These are phyloP conservation scores for Chalciporus pseudorubinellus DNA, from an alignment of 768 basidiomycete species.

Conservation along the genomic window DNA sequence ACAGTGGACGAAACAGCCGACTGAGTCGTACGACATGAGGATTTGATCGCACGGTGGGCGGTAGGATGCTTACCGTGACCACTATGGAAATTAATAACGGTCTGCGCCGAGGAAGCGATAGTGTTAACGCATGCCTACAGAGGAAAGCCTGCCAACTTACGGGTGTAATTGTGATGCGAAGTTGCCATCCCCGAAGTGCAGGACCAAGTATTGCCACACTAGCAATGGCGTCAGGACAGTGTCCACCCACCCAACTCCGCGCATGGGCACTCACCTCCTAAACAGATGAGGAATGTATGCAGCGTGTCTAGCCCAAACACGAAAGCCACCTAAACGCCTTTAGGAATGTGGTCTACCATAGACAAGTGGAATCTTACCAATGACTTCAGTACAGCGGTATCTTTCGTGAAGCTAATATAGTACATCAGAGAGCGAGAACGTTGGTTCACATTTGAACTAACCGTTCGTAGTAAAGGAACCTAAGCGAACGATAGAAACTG, in stretches of 20 bases:
- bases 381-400: conserved; percentile 11
- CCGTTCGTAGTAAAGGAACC: conserved; percentile 27
- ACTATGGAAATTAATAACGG: conserved; percentile 19
- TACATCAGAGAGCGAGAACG: neutral
- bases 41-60: neutral
- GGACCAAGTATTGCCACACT: conserved; percentile 25
- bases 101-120: conserved; percentile 2
- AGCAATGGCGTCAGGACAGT: neutral
- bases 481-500: neutral
- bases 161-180: conserved; percentile 17
- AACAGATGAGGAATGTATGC: conserved; percentile 15
- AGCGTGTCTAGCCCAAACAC: conserved; percentile 19
- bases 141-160: conserved; percentile 14
- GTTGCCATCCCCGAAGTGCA: conserved; percentile 20
- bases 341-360: neutral
- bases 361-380: conserved; percentile 7
- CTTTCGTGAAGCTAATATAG: conserved; percentile 13
- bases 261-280: conserved; percentile 13
- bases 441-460: conserved; percentile 8
- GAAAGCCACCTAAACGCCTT: conserved; percentile 18
- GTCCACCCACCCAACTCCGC: neutral
- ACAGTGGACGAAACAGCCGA: conserved; percentile 19
- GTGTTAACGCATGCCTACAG: conserved; percentile 6
- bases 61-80: conserved; percentile 17
- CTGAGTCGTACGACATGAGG: conserved; percentile 17